Conservation (phyloP, 768 basidiomycete genomes). For the Kondoa subrosea region DNA sequence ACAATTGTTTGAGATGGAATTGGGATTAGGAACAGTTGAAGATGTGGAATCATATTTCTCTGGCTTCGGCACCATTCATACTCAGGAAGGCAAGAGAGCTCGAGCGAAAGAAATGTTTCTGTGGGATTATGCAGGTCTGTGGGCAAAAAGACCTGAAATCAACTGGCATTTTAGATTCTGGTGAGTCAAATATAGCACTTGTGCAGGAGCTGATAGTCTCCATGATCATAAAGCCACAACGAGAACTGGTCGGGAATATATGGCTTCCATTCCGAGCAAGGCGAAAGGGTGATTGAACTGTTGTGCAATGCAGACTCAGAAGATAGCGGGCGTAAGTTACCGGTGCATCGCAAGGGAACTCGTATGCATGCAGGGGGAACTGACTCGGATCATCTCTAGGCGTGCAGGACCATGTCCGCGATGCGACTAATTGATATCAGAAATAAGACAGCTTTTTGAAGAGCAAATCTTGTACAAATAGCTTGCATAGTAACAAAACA, state of each 20-base stretch:
- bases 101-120: neutral
- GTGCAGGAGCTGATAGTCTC: no score
- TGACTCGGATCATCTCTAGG: no score
- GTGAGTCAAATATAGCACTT: neutral
- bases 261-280: neutral
- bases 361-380: neutral
- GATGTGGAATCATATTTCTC: neutral
- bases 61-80: neutral
- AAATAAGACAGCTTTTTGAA: no score
- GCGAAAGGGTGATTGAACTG: neutral
- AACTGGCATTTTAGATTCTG: neutral
- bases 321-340: neutral
- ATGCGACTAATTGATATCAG: no score
- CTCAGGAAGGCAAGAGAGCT: neutral
- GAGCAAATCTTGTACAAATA: no score
- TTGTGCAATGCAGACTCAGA: neutral
- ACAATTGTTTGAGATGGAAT: neutral
- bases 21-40: neutral
- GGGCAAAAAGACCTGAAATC: neutral
- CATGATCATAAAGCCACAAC: neutral
- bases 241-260: neutral
- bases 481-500: no score
- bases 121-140: neutral
- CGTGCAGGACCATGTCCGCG: no score
- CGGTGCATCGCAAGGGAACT: neutral